Percentiles rank a stretch among this genome's conserved stretches.
phyloP scores from a whole-genome alignment of 805 yeast genomes.

The Saturnispora saitoi region DNA sequence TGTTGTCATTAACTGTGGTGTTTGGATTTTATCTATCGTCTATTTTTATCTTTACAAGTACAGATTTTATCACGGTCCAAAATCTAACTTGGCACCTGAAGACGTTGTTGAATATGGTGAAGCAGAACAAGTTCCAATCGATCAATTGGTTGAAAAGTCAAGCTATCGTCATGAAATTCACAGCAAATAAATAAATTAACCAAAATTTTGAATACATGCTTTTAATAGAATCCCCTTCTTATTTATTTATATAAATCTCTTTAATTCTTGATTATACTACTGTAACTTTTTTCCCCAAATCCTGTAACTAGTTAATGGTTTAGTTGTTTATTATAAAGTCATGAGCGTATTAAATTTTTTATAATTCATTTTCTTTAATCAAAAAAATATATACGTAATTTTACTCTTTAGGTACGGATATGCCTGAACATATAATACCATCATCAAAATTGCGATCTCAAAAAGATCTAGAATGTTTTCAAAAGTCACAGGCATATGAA shows the following conservation, averaged over 20 bases:
- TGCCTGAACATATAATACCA: constrained; percentile 14
- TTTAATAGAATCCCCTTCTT: not conserved
- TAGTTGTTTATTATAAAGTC: no score
- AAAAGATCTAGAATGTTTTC: constrained; percentile 59
- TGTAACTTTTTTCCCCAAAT: no score
- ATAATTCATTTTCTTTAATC: no score
- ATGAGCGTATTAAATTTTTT: no score
- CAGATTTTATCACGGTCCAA: constrained; percentile 24
- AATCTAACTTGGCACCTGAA: constrained; percentile 20
- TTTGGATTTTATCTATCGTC: constrained; percentile 21
- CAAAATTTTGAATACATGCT: not conserved
- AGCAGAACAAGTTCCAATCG: constrained; percentile 11
- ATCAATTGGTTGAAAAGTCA: not conserved
- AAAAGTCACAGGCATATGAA: constrained; percentile 38
- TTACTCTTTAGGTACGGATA: no score
- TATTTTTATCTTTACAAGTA: constrained; percentile 20
- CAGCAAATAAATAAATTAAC: not conserved
- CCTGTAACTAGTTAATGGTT: no score
- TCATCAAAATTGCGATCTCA: constrained; percentile 19
- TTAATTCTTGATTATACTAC: not conserved
- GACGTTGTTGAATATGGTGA: constrained; percentile 12
- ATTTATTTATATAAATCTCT: not conserved
- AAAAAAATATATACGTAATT: no score
- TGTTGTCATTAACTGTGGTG: constrained; percentile 50
- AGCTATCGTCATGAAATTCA: not conserved